A percentile compares a stretch with the other conserved stretches of the same genome.
Evolutionary conservation across 2,329 filamentous ascomycete species (phyloP).

Genomic region (Atkinsonella hypoxylon): DNA sequence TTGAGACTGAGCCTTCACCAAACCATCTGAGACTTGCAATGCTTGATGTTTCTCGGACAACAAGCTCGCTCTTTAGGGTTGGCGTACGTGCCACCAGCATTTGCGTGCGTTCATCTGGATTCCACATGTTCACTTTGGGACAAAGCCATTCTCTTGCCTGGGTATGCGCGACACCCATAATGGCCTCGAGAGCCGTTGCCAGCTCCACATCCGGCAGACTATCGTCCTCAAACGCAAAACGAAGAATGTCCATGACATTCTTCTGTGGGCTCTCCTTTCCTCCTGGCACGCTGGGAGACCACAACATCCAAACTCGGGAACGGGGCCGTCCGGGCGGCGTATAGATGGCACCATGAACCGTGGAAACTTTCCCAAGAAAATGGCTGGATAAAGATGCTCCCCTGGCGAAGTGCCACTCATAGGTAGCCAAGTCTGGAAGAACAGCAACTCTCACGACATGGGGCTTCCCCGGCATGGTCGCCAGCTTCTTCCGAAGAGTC

Average conservation of each 20-base stretch:
- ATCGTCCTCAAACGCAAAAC: slow-evolving; percentile 53
- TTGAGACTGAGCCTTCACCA: slow-evolving; percentile 35
- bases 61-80: slow-evolving; percentile 36
- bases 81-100: slow-evolving; percentile 31
- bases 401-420: slow-evolving; percentile 54
- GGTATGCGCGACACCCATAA: slow-evolving; percentile 54
- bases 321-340: slow-evolving; percentile 31
- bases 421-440: slow-evolving; percentile 19
- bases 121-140: slow-evolving; percentile 69
- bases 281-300: slow-evolving; percentile 55
- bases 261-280: slow-evolving; percentile 38
- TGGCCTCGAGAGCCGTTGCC: slow-evolving; percentile 41
- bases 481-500: slow-evolving; percentile 44
- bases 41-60: slow-evolving; percentile 50
- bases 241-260: slow-evolving; percentile 59
- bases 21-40: slow-evolving; percentile 66
- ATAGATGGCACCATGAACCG: slow-evolving; percentile 60
- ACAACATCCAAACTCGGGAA: slow-evolving; percentile 60
- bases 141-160: slow-evolving; percentile 64
- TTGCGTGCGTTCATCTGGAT: slow-evolving; percentile 48
- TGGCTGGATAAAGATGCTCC: slow-evolving; percentile 65
- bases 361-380: slow-evolving; percentile 44
- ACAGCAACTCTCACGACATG: slow-evolving; percentile 22
- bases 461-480: slow-evolving; percentile 11
- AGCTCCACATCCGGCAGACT: slow-evolving; percentile 29